A percentile compares a stretch with the other conserved stretches of the same genome.
phyloP scores from a whole-genome alignment of 164 flowering plant species.

The Nymphaea colorata region DNA sequence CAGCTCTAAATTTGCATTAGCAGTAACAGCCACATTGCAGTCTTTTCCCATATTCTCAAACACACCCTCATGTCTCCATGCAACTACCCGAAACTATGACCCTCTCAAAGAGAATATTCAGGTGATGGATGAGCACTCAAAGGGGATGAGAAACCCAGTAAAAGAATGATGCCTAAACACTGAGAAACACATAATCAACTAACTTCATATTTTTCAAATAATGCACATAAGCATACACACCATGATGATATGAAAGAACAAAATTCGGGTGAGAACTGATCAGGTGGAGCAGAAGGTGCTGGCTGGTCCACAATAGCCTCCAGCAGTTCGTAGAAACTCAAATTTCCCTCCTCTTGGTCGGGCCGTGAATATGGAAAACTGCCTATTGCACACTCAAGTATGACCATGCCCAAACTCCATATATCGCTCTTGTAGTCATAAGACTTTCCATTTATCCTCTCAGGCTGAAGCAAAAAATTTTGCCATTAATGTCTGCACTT shows the following conservation, averaged over 20 bases:
- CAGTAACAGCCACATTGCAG: no score
- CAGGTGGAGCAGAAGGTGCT: slow-evolving; percentile 85
- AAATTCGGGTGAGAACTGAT: slow-evolving; percentile 98
- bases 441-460: slow-evolving; percentile 84
- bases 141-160: no score
- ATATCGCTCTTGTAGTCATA: slow-evolving; percentile 92
- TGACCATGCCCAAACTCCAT: slow-evolving; percentile 97
- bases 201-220: not conserved
- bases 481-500: not conserved
- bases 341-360: slow-evolving; percentile 63
- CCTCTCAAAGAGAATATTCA: no score
- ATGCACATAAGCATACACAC: slow-evolving; percentile 22
- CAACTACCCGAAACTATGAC: no score
- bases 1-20: no score
- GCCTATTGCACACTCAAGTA: slow-evolving; percentile 94
- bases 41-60: no score
- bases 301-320: slow-evolving; percentile 75
- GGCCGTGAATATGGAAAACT: slow-evolving; percentile 76
- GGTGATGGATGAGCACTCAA: no score
- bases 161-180: no score
- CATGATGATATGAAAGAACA: slow-evolving; percentile 87
- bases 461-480: slow-evolving; percentile 43
- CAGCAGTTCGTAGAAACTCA: slow-evolving; percentile 85
- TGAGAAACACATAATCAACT: no score
- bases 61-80: no score